Percentiles rank a stretch among this genome's conserved stretches.
Conservation (phyloP, 768 basidiomycete genomes). For the Rhodotorula kratochvilovae region DNA sequence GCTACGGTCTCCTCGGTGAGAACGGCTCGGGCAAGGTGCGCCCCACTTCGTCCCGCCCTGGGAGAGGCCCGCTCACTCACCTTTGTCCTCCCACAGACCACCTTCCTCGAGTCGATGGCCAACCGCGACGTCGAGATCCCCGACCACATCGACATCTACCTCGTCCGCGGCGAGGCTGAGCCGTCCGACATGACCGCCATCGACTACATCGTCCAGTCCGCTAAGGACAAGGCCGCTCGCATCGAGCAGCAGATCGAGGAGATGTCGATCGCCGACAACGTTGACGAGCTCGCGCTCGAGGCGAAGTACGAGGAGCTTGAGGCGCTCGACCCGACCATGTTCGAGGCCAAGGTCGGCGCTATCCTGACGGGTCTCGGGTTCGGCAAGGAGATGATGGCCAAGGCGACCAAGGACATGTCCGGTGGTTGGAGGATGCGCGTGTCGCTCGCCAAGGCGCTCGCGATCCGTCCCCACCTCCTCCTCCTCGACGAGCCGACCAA, state of each 20-base stretch:
- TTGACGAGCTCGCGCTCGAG: conserved; percentile 84
- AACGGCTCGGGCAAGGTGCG: conserved; percentile 97
- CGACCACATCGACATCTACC: conserved; percentile 92
- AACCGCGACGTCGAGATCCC: conserved; percentile 94
- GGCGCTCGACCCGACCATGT: conserved; percentile 90
- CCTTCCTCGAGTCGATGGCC: conserved; percentile 90
- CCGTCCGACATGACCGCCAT: conserved; percentile 93
- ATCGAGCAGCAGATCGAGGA: conserved; percentile 93
- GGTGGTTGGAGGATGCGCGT: conserved; percentile 99
- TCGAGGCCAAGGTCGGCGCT: conserved; percentile 90
- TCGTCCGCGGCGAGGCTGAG: conserved; percentile 91
- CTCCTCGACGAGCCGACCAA: conserved; percentile 72
- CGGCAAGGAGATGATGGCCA: conserved; percentile 82
- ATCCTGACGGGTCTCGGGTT: conserved; percentile 98
- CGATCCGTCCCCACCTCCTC: conserved; percentile 91
- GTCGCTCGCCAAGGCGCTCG: conserved; percentile 88
- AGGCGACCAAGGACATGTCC: conserved; percentile 96
- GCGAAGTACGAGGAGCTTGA: conserved; percentile 91
- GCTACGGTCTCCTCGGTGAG: conserved; percentile 90
- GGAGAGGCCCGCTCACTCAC: not conserved
- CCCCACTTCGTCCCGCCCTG: conserved; percentile 14
- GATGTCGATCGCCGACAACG: conserved; percentile 77
- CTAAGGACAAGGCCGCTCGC: conserved; percentile 83
- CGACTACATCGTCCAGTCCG: conserved; percentile 91
- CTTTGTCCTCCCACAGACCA: conserved; percentile 61